Base-by-base conservation (phyloP, 352 stramenopile genomes). In the Phytophthora colocasiae region DNA sequence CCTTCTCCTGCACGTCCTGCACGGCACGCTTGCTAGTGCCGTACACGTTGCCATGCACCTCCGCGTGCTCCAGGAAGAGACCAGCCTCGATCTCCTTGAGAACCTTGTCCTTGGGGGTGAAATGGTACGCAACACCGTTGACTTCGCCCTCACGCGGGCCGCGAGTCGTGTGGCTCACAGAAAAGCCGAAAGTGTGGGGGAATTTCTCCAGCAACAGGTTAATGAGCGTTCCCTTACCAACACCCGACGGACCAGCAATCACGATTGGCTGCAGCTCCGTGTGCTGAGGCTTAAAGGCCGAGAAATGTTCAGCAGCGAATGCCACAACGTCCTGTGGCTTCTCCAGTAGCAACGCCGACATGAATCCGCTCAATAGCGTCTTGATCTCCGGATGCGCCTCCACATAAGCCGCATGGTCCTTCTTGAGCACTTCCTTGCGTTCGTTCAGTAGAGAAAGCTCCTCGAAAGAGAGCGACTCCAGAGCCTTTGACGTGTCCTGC, bases 31-130 rank as follows among this genome's bases (percentile, higher is more conserved):
- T 95, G 75, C 91, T 98, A 50, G 97, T 99, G 69, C 97, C 97
- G 73, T 99, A 99, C 60, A 98, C 93, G 73, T 99, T 99, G 58
- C 93, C 96, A 76, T 99, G 97, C 31, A 99, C 98, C 58, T 98
- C 68, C 3, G 97, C 98, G 72, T 98, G 94, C 73, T 99, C 98
- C 40, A 99, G 72, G 79, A 99, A 99, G 65, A 97, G 90, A 38
- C 95, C 95, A 12, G 80, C 82, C 39, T 90, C 90, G 69, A 99
- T 99, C 68, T 98, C 92, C 52, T 96, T 78, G 53, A 98, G 81
- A 46, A 99, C 96, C 9, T 88, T 66, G 41, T 98, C 92, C 55
- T 98, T 97, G 2, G 87, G 86, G 19, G 87, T 93, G 78, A 99
- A 99, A 72, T 99, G 91, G 77, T 99, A 99, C 58, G 98, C 90